phyloP scores from a whole-genome alignment of 2,329 filamentous ascomycete species.

The Colletotrichum liriopes region DNA sequence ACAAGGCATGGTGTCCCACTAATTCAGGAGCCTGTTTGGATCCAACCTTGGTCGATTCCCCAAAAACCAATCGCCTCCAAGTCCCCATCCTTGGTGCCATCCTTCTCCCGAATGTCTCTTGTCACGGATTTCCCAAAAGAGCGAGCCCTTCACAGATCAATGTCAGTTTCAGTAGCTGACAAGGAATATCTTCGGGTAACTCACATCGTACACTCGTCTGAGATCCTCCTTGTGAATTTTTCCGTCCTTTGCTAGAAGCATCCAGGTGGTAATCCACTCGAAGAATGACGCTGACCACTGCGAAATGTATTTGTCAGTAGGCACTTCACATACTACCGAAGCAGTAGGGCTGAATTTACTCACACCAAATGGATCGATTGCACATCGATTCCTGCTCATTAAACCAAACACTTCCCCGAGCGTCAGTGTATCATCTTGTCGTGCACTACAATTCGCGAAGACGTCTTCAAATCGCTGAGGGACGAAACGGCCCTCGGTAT shows the following conservation, averaged over 20 bases:
- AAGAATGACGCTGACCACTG: conserved; percentile 44
- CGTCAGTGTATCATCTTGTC: conserved; percentile 54
- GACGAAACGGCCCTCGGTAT: conserved; percentile 62
- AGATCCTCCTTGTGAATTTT: conserved; percentile 70
- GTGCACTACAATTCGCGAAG: conserved; percentile 59
- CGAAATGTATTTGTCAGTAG: background rate
- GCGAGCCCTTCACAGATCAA: conserved; percentile 54
- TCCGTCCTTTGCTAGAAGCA: conserved; percentile 69
- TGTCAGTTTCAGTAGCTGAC: conserved; percentile 47
- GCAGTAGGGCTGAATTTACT: conserved; percentile 38
- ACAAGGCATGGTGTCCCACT: background rate
- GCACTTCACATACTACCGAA: accelerated
- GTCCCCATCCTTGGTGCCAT: conserved; percentile 32
- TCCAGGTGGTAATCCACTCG: conserved; percentile 63
- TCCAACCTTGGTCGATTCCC: conserved; percentile 1
- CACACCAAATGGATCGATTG: conserved; percentile 59
- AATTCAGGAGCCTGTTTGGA: background rate
- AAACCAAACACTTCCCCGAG: conserved; percentile 52
- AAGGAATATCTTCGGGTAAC: conserved; percentile 44
- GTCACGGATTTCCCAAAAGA: conserved; percentile 44
- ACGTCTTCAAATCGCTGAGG: conserved; percentile 65
- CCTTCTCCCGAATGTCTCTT: conserved; percentile 14
- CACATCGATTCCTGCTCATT: conserved; percentile 55
- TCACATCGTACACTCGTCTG: conserved; percentile 66
- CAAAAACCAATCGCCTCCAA: conserved; percentile 22